A percentile compares a stretch with the other conserved stretches of the same genome.
phyloP scores from a whole-genome alignment of 495 filamentous ascomycete species.

The Talaromyces trachyspermus region DNA sequence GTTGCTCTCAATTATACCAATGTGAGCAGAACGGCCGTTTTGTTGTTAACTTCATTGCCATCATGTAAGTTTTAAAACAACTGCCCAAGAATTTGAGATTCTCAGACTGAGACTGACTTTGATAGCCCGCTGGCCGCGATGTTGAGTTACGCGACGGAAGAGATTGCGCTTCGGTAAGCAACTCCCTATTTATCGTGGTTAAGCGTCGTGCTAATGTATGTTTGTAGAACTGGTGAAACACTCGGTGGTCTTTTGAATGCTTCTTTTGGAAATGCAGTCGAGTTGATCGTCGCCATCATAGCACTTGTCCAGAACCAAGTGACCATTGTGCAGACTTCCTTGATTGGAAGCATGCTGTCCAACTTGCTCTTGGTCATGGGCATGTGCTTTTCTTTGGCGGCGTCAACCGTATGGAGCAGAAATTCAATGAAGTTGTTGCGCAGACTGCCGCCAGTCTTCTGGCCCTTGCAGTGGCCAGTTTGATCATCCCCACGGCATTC shows the following conservation, averaged over 20 bases:
- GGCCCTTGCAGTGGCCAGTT: constrained; percentile 65
- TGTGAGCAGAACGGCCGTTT: constrained; percentile 57
- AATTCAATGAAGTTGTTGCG: constrained; percentile 90
- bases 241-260: constrained; percentile 83
- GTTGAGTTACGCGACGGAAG: constrained; percentile 49
- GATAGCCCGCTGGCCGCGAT: constrained; percentile 45
- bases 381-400: constrained; percentile 92
- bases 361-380: constrained; percentile 89
- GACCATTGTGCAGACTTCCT: constrained; percentile 83
- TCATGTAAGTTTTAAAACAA: constrained; percentile 52
- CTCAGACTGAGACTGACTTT: constrained; percentile 8
- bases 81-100: no score
- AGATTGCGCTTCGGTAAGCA: constrained; percentile 40
- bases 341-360: constrained; percentile 85
- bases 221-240: constrained; percentile 61
- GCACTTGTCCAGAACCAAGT: constrained; percentile 67
- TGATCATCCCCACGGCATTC: constrained; percentile 90
- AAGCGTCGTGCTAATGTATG: constrained; percentile 3
- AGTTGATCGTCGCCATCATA: constrained; percentile 84
- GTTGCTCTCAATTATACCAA: constrained; percentile 58
- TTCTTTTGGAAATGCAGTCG: constrained; percentile 83
- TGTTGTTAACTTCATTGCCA: constrained; percentile 82
- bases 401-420: constrained; percentile 69
- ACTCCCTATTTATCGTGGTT: not conserved
- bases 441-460: constrained; percentile 82